Conservation (phyloP, 371 early-diverging fungal species). For the Capillidium heterosporum region DNA sequence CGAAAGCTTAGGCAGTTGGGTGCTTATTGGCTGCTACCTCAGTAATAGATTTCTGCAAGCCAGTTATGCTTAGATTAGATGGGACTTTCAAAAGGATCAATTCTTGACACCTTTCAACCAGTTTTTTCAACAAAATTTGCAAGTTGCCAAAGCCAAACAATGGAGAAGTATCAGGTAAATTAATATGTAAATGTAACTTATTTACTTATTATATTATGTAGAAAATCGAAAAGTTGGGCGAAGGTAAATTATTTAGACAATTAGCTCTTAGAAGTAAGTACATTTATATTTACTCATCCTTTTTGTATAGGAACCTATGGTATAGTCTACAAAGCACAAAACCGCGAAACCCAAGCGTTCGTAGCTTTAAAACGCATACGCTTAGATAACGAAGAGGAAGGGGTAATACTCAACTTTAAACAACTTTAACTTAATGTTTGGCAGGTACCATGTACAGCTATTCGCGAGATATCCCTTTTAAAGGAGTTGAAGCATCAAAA, state of each 20-base stretch:
- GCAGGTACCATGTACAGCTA: slow-evolving; percentile 87
- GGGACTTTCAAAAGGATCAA: too few relatives aligned
- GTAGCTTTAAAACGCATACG: slow-evolving; percentile 97
- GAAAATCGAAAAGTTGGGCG: slow-evolving; percentile 86
- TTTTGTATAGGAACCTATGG: slow-evolving; percentile 73
- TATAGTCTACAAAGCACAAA: slow-evolving; percentile 93
- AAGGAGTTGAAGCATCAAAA: slow-evolving; percentile 89
- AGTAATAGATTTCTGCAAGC: too few relatives aligned
- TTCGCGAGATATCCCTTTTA: slow-evolving; percentile 96
- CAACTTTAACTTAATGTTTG: background rate
- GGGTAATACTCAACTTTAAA: slow-evolving; percentile 21
- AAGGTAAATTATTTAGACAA: slow-evolving; percentile 28
- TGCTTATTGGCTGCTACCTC: too few relatives aligned
- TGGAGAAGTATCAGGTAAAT: slow-evolving; percentile 66
- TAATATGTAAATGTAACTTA: background rate
- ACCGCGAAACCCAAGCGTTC: slow-evolving; percentile 76
- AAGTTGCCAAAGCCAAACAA: too few relatives aligned
- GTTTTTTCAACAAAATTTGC: too few relatives aligned
- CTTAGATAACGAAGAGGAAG: slow-evolving; percentile 92
- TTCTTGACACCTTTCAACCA: too few relatives aligned
- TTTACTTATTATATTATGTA: slow-evolving; percentile 12
- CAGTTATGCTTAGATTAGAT: too few relatives aligned
- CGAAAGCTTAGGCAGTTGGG: background rate
- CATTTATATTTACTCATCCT: background rate
- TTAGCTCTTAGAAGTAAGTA: background rate